Conservation (phyloP, 2,329 filamentous ascomycete species). For the Hypoxylon rubiginosum region DNA sequence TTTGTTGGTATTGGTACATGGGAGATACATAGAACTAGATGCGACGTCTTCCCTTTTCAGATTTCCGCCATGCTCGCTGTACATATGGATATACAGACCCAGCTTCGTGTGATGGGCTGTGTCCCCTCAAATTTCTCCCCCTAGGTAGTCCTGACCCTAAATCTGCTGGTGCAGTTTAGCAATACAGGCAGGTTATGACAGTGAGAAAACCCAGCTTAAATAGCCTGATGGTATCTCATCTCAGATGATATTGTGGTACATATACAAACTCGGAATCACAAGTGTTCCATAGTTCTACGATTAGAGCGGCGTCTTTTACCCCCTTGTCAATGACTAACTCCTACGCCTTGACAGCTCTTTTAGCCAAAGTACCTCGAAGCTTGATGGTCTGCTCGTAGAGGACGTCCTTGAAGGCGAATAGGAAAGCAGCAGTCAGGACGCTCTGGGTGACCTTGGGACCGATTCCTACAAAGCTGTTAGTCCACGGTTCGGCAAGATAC, state of each 20-base stretch:
- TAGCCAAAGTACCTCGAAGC: constrained; percentile 64
- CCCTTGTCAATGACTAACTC: background rate
- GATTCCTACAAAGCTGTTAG: constrained; percentile 72
- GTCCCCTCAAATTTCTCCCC: background rate
- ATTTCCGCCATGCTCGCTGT: background rate
- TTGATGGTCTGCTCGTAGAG: constrained; percentile 86
- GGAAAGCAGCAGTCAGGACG: constrained; percentile 93
- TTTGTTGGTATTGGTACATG: constrained; percentile 1
- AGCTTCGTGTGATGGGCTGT: background rate
- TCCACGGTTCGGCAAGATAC: constrained; percentile 12
- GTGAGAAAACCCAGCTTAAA: background rate
- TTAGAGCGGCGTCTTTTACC: background rate
- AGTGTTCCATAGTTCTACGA: background rate
- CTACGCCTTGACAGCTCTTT: constrained; percentile 54
- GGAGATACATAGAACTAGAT: constrained; percentile 16
- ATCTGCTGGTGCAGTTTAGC: background rate
- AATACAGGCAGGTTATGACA: background rate
- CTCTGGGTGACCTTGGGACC: constrained; percentile 97
- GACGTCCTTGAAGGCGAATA: constrained; percentile 98
- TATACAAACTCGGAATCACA: background rate
- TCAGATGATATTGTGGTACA: background rate
- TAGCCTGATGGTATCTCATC: background rate
- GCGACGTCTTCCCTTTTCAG: background rate
- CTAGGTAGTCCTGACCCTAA: background rate
- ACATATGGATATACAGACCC: background rate